Base-by-base conservation (phyloP, 768 basidiomycete genomes). In the Kwoniella shandongensis region DNA sequence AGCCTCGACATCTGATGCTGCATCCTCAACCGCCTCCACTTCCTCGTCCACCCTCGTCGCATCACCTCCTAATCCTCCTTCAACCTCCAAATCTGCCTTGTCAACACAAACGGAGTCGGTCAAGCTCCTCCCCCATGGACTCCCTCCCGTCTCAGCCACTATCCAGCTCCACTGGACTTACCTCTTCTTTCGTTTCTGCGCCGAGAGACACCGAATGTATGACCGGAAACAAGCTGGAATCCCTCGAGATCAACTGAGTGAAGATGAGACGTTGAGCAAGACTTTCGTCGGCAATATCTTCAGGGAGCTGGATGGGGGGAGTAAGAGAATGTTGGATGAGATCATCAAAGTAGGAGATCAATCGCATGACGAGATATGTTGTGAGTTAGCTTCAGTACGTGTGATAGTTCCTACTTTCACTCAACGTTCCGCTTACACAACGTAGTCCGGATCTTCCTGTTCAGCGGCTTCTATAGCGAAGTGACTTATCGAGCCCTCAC, bases 111-210 rank as follows among this genome's bases (percentile, higher is more conserved):
- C n/a, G n/a, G 58, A 60, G 45, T 32, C 22, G 13, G 48, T 52
- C 4, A 57, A 40, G 4, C 59, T 67, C 22, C 20, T 20, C n/a
- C 65, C 65, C 17, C 62, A 59, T 20, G 54, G 57, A 3, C 39
- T 57, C 6, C 44, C 51, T 13, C 48, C 61, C 2, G 59, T 67
- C 40, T 18, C 40, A n/a, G 49, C 62, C 5, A 22, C 29, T 6
- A 38, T 65, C 2, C 41, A 59, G 40, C 49, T 57, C 30, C 45
- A 62, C 23, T 68, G 54, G 56, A 32, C 54, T 1, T 63, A 64
- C 42, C 44, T 61, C 12, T 67, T 61, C 57, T 67, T 58, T 30
- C 59, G 66, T 3, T 67, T 67, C 56, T 64, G 62, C 46, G 66
- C 59, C 17, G 66, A 67, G 29, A 18, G 66, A 26, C 66, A 67